Evolutionary conservation across 2,329 filamentous ascomycete species (phyloP), one percentile per base, ranked within the genome.

Genomic region (Plectosphaerella cucumerina): DNA sequence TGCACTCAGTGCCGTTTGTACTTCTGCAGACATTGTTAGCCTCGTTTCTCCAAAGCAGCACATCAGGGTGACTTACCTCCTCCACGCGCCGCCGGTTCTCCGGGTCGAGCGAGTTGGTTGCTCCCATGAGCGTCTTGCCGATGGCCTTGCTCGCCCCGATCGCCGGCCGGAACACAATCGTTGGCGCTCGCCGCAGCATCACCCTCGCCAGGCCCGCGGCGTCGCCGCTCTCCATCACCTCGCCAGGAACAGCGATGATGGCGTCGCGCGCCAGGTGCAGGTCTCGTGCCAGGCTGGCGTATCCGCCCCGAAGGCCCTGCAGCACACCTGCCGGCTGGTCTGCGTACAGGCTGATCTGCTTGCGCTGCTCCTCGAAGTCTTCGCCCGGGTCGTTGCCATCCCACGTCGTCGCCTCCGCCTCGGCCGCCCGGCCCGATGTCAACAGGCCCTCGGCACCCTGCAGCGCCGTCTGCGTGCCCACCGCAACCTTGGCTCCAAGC

Each of bases 401-500:
- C 69, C 74, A 80, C 14, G 69, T 68, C 4, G 47, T 48, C 35
- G 58, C 49, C 23, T 69, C 69, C 18, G 65, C 66, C 15, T 60
- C 58, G 35, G 67, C 63, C 11, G 67, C 68, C 46, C 70, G 68
- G 8, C 26, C 26, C 58, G 74, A 73, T 15, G 70, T 75, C 37
- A 97, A 77, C 55, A 97, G 77, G 17, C 83, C 89, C 67, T 99
- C 95, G 0, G 92, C 91, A 17, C 88, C 89, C 63, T 96, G 88
- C 1, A 99, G 80, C 15, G 92, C 84, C n/a, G 88, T 94, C 62
- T 97, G 94, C 3, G 95, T 96, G 33, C 94, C 94, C 47, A 97
- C 89, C 1, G 93, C 93, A 47, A 97, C 76, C 68, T 97, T 97
- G 44, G 94, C 94, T 12, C 94, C 93, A 0, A 99, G 77, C 61